Base-by-base conservation (phyloP, 148 eudicot genomes). In the Gaultheria prostrata region DNA sequence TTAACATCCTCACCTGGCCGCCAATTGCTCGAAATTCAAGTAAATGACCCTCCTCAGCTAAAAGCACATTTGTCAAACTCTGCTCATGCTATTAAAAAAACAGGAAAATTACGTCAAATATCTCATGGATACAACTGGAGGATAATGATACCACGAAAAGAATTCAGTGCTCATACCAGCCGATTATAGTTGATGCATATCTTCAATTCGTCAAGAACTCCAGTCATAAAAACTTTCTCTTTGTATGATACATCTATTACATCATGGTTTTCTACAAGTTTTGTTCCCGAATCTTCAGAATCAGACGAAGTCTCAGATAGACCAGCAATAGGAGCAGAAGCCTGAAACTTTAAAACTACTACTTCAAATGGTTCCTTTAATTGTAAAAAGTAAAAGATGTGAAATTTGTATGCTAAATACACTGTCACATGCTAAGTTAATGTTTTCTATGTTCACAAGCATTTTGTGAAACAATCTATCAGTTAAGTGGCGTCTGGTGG, bases 1-100 rank as follows among this genome's bases (percentile, higher is more conserved):
- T 20, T 49, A 76, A 51, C 6, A 79, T 82, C n/a, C 91, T 81
- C 91, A 93, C 99, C 95, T 90, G 97, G 84, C 98, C 98, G 85
- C 99, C 99, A 80, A 89, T 95, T 70, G 99, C 99, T 86, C 99
- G 97, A 83, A 97, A 87, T 87, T 97, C 99, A 88, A 97, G 92
- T 86, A 97, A 88, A 77, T 88, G 92, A 80, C 82, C 88, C 89
- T 97, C 99, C 84, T 94, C 90, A 61, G 95, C 97, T 59, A 92
- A 90, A 83, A 97, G 94, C 88, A 92, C 92, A 90, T 90, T 91
- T 87, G 82, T 90, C 56, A 89, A 89, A 87, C 89, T 90, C 73
- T 87, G 81, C 51, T 88, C 94, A 81, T 85, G 88, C 98, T 93
- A 86, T 63, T n/a, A n/a, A 56, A 61, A 57, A 83, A 79, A 32